Conservation (phyloP, 78 protist genomes). For the Emiliania huxleyi region DNA sequence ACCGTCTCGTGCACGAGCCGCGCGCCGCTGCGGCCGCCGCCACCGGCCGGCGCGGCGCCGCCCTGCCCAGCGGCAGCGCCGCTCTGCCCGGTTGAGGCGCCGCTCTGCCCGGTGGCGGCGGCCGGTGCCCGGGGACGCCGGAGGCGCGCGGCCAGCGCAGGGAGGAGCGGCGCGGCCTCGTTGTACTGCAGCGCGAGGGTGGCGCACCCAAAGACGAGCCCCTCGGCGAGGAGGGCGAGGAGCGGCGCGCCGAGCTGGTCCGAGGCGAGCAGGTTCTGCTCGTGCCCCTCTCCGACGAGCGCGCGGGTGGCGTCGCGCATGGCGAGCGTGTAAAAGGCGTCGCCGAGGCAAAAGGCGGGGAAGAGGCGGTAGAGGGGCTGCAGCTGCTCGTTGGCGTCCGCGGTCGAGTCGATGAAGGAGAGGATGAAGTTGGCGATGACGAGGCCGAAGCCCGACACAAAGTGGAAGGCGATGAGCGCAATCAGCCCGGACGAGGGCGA, state of each 20-base stretch:
- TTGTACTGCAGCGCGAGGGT: background rate
- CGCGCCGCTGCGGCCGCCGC: background rate
- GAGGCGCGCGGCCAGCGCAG: background rate
- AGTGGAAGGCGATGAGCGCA: background rate
- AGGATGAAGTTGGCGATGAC: constrained; percentile 12
- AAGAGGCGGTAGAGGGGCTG: background rate
- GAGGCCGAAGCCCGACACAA: constrained; percentile 35
- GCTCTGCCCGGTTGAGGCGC: no score
- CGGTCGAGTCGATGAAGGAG: background rate
- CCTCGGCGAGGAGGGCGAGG: background rate
- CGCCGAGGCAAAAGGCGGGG: constrained; percentile 46
- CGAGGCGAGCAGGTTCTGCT: no score
- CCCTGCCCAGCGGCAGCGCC: background rate
- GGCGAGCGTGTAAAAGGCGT: background rate
- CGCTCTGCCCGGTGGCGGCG: no score
- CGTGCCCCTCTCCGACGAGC: background rate
- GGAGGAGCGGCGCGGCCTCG: background rate
- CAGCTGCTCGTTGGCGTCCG: background rate
- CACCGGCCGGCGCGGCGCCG: background rate
- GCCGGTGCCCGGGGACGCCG: no score
- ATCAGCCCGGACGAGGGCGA: constrained; percentile 29
- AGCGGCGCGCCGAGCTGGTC: background rate
- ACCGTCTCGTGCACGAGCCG: background rate
- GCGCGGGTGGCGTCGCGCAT: background rate
- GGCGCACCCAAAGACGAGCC: background rate